Percentiles rank a stretch among this genome's conserved stretches.
phyloP scores from a whole-genome alignment of 2,329 filamentous ascomycete genomes.

The Colletotrichum sp. region DNA sequence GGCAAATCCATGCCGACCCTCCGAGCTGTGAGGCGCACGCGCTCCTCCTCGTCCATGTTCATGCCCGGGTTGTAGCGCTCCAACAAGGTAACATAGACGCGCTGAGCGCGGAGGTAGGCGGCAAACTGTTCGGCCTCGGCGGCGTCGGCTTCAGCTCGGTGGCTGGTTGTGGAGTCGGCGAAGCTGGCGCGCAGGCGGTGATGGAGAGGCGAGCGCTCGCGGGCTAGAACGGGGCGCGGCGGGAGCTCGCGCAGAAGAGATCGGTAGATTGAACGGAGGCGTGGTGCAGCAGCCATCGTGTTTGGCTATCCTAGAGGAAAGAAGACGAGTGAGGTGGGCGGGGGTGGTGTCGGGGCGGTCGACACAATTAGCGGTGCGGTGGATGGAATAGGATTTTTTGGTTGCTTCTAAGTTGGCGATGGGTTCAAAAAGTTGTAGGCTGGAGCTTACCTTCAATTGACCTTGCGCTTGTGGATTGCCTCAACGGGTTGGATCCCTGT shows the following conservation, averaged over 20 bases:
- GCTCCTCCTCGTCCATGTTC: slow-evolving; percentile 84
- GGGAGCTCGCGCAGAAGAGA: slow-evolving; percentile 89
- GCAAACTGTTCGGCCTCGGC: slow-evolving; percentile 76
- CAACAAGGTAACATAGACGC: slow-evolving; percentile 79
- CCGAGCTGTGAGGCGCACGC: slow-evolving; percentile 81
- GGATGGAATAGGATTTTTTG: background rate
- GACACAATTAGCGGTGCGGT: background rate
- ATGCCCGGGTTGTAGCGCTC: slow-evolving; percentile 95
- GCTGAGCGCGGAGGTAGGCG: slow-evolving; percentile 83
- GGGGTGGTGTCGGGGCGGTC: background rate
- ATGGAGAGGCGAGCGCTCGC: slow-evolving; percentile 72
- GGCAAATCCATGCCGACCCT: slow-evolving; percentile 92
- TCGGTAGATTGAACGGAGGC: slow-evolving; percentile 82
- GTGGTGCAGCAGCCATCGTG: slow-evolving; percentile 36
- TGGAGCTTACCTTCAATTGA: background rate
- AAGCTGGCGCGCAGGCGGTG: slow-evolving; percentile 71
- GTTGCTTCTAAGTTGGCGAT: background rate
- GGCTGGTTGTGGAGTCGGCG: slow-evolving; percentile 33
- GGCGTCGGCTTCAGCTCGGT: slow-evolving; percentile 26
- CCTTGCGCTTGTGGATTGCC: background rate
- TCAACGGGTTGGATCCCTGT: background rate
- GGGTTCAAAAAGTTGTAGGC: background rate
- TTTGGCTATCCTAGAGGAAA: background rate
- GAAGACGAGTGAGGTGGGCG: background rate
- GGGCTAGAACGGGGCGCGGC: slow-evolving; percentile 62